Evolutionary conservation across 1,284 basidiomycete genomes (phyloP), one percentile per base, ranked within the genome.

Genomic region (Marasmius fiardii): DNA sequence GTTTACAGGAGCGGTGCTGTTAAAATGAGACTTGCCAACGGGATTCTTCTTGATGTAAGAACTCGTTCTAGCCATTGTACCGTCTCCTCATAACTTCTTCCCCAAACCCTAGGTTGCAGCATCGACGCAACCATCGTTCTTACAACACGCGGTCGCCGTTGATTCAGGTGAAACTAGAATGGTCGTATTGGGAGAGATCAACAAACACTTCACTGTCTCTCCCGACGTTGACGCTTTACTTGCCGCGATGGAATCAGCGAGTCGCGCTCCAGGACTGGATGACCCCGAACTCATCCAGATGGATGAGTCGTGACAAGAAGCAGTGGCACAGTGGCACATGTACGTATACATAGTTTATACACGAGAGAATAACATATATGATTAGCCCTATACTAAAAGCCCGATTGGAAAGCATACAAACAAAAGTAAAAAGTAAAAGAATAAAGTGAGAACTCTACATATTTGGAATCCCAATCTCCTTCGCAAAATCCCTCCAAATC

Each of bases 121-220:
- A 11, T 92, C 90, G 16, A 93, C 92, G 7, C 90, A 92, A 59
- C 84, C 92, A 1, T 92, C 92, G 0, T 98, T 97, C 71, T 78
- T 96, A 8, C 93, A 97, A 67, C 92, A 96, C 60, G 86, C 92
- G 6, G 87, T 93, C 47, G 79, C 88, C 61, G 66, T 96, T 45
- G 88, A 97, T 68, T 65, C 74, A 48, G 69, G 69, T 45, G 73
- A 77, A 26, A 86, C 86, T 60, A 75, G 74, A 8, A 74, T 95
- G 12, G 80, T 80, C 37, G 82, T 94, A 5, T 73, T 97, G 0
- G 95, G 95, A 26, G 90, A 95, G 67, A 81, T 97, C 50, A 87
- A 90, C 73, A 88, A 90, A 65, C 83, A 89, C 56, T 96, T 95
- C 63, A 80, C 92, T 37, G 90, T 90, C 48, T 91, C 92, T 2